These are phyloP conservation scores for Pseudogymnoascus pannorum DNA, from an alignment of 2,329 filamentous ascomycete species.

Conservation along the genomic window DNA sequence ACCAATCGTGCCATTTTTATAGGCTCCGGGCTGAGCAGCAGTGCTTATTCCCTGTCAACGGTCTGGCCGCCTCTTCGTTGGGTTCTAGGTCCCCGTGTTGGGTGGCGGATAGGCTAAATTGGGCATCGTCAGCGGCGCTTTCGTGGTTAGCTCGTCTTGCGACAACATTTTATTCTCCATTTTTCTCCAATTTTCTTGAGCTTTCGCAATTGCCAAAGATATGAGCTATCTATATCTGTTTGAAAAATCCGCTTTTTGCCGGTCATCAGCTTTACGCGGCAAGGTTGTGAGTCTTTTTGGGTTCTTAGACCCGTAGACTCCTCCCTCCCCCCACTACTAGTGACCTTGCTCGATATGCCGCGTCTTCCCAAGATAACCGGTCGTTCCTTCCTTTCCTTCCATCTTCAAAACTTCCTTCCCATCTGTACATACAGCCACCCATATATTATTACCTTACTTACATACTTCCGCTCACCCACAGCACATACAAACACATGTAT, in stretches of 20 bases:
- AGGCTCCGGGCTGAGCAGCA: not conserved
- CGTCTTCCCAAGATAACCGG: not conserved
- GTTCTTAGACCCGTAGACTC: not conserved
- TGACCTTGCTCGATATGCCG: constrained; percentile 4
- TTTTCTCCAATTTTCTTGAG: not conserved
- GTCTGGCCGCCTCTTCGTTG: constrained; percentile 3
- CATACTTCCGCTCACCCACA: constrained; percentile 12
- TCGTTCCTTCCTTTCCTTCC: constrained; percentile 12
- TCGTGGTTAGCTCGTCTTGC: not conserved
- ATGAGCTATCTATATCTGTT: constrained; percentile 2
- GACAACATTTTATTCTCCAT: constrained; percentile 4
- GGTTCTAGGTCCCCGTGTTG: not conserved
- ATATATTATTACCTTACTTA: not conserved
- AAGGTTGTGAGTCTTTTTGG: not conserved
- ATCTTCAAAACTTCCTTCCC: not conserved
- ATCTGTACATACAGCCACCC: not conserved
- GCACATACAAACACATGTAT: not conserved
- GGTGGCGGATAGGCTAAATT: constrained; percentile 7
- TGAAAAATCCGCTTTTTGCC: not conserved
- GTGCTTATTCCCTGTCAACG: not conserved
- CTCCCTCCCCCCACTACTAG: not conserved
- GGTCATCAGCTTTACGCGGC: not conserved
- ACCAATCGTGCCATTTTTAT: not conserved
- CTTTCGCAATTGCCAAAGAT: constrained; percentile 4
- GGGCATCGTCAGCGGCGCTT: not conserved